These are phyloP conservation scores for Rhodosporidiobolus sp. DNA, from an alignment of 768 basidiomycete genomes.

Conservation along the genomic window DNA sequence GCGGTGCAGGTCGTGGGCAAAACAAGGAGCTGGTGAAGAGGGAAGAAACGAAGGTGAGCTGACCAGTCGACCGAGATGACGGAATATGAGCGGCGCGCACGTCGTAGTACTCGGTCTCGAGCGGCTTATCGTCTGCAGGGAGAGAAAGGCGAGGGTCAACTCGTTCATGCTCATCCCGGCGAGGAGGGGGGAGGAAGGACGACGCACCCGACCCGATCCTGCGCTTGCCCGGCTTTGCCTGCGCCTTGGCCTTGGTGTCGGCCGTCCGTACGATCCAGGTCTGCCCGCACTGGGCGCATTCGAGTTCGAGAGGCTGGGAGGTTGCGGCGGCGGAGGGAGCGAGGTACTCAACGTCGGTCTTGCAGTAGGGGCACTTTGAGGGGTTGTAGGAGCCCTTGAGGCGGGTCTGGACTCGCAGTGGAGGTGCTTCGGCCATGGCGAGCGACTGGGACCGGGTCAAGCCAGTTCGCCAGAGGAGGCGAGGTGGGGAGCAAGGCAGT, in stretches of 20 bases:
- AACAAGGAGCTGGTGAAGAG: constrained; percentile 53
- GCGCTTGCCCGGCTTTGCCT: constrained; percentile 22
- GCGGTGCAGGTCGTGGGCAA: constrained; percentile 69
- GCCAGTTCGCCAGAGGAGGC: not conserved
- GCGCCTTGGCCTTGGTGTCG: constrained; percentile 54
- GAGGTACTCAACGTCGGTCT: constrained; percentile 40
- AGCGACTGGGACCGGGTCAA: not conserved
- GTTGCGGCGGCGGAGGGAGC: constrained; percentile 54
- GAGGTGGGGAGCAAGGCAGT: not conserved
- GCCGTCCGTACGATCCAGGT: constrained; percentile 56
- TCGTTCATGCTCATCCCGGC: not conserved
- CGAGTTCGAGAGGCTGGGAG: constrained; percentile 62
- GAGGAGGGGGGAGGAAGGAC: constrained; percentile 5
- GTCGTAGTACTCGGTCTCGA: constrained; percentile 90
- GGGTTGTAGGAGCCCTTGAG: not conserved
- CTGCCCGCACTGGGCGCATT: constrained; percentile 64
- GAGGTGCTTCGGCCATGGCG: not conserved
- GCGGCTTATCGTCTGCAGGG: constrained; percentile 71
- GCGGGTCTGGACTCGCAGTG: constrained; percentile 9
- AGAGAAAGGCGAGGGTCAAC: not conserved
- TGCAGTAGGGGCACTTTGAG: constrained; percentile 39
- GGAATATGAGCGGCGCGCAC: constrained; percentile 46
- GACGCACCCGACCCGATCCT: constrained; percentile 24
- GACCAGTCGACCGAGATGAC: no score
- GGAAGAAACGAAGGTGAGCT: not conserved